These are phyloP conservation scores for Mariannaea sp. DNA, from an alignment of 2,329 filamentous ascomycete species.

Conservation along the genomic window DNA sequence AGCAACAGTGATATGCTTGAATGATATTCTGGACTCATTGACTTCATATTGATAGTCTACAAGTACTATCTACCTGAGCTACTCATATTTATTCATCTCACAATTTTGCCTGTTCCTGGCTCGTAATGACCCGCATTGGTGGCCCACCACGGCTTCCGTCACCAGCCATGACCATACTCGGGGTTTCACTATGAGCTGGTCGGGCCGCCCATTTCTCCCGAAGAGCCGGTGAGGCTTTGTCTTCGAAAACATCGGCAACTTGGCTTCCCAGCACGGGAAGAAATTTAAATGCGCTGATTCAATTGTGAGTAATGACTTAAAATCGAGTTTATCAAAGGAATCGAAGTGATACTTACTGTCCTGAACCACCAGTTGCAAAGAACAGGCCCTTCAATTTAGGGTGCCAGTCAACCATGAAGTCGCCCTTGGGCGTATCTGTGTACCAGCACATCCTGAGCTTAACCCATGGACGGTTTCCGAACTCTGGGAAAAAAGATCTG, in stretches of 20 bases:
- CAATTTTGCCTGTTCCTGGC: slow-evolving; percentile 16
- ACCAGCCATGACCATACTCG: slow-evolving; percentile 9
- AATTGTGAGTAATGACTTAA: neutral
- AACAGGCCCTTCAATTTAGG: slow-evolving; percentile 15
- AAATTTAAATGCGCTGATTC: slow-evolving; percentile 26
- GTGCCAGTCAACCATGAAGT: slow-evolving; percentile 25
- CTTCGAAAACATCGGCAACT: slow-evolving; percentile 16
- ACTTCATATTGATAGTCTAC: too few relatives aligned
- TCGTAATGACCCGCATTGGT: slow-evolving; percentile 7
- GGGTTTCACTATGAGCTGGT: neutral
- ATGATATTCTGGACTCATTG: too few relatives aligned
- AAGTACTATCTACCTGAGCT: neutral
- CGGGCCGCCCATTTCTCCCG: slow-evolving; percentile 17
- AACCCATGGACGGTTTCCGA: slow-evolving; percentile 35
- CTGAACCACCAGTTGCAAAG: slow-evolving; percentile 23
- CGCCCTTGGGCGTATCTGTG: slow-evolving; percentile 20
- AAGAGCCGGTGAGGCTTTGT: slow-evolving; percentile 8
- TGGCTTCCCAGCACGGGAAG: slow-evolving; percentile 22
- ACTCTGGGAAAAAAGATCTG: slow-evolving; percentile 55
- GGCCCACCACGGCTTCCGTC: slow-evolving; percentile 27
- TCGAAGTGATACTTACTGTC: slow-evolving; percentile 15
- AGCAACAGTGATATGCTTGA: too few relatives aligned
- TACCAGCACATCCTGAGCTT: slow-evolving; percentile 23
- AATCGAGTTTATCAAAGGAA: neutral
- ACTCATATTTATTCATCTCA: neutral